These are phyloP conservation scores for Podila minutissima DNA, from an alignment of 192 early-diverging fungal genomes.

Conservation along the genomic window DNA sequence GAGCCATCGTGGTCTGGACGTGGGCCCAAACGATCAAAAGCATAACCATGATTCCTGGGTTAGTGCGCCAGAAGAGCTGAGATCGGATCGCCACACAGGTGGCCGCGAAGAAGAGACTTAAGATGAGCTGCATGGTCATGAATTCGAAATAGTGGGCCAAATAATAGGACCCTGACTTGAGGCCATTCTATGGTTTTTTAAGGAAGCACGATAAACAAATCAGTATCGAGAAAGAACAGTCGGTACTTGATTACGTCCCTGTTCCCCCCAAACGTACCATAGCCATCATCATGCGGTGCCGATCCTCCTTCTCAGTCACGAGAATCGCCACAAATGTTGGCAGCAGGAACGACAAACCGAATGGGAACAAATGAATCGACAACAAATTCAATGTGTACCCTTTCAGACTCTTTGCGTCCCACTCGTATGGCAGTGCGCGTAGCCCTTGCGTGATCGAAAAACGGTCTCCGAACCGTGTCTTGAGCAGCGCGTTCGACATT, in stretches of 20 bases:
- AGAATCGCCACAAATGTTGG: conserved; percentile 42
- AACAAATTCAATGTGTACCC: conserved; percentile 12
- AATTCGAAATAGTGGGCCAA: conserved; percentile 39
- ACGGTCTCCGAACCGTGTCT: conserved; percentile 21
- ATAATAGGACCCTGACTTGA: conserved; percentile 27
- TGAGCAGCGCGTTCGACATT: conserved; percentile 21
- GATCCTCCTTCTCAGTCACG: conserved; percentile 45
- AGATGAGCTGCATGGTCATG: conserved; percentile 42
- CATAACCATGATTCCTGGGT: conserved; percentile 17
- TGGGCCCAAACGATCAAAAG: conserved; percentile 39
- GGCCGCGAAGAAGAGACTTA: conserved; percentile 26
- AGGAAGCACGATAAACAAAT: too few relatives aligned
- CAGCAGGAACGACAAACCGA: conserved; percentile 33
- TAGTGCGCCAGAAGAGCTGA: conserved; percentile 24
- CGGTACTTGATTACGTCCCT: not conserved
- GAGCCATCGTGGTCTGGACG: conserved; percentile 20
- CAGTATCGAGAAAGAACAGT: too few relatives aligned
- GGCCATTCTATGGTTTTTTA: conserved; percentile 27
- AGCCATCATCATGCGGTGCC: conserved; percentile 48
- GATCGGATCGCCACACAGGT: conserved; percentile 20
- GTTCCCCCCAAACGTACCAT: conserved; percentile 19
- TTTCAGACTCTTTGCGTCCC: not conserved
- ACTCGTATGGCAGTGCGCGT: conserved; percentile 21
- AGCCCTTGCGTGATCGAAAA: conserved; percentile 29
- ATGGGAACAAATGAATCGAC: conserved; percentile 24